Percentiles rank a stretch among this genome's conserved stretches.
Conservation (phyloP, 805 yeast species). For the Henningerozyma blattae region DNA sequence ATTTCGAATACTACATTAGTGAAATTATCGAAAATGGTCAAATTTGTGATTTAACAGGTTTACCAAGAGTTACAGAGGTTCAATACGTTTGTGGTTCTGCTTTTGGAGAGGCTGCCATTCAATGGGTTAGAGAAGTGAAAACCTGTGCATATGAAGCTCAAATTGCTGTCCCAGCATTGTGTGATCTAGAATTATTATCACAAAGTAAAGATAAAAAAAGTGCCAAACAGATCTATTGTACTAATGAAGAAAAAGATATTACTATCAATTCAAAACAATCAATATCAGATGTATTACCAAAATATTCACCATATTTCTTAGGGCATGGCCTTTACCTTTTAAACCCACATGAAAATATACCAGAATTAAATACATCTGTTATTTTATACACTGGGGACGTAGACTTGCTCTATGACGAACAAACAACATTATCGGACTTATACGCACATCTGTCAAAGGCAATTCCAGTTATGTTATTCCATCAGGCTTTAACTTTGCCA, state of each 20-base stretch:
- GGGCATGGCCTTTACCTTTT: conserved; percentile 19
- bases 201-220: conserved; percentile 13
- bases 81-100: conserved; percentile 39
- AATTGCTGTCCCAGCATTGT: conserved; percentile 39
- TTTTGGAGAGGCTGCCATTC: conserved; percentile 15
- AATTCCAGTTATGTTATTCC: neutral
- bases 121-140: conserved; percentile 37
- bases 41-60: conserved; percentile 45
- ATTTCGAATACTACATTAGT: conserved; percentile 25
- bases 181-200: conserved; percentile 26
- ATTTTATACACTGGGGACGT: conserved; percentile 6
- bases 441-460: neutral
- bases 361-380: conserved; percentile 1
- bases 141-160: conserved; percentile 48
- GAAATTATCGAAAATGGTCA: conserved; percentile 37
- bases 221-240: conserved; percentile 12
- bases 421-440: neutral
- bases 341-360: conserved; percentile 3
- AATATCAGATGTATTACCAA: conserved; percentile 9
- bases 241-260: neutral
- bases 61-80: conserved; percentile 41
- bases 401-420: neutral
- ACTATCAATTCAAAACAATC: neutral
- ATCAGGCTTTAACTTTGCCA: conserved; percentile 7
- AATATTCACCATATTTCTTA: conserved; percentile 16